Evolutionary conservation across 345 rosid genomes (phyloP), one percentile per base, ranked within the genome.

Genomic region (Linum tenue): DNA sequence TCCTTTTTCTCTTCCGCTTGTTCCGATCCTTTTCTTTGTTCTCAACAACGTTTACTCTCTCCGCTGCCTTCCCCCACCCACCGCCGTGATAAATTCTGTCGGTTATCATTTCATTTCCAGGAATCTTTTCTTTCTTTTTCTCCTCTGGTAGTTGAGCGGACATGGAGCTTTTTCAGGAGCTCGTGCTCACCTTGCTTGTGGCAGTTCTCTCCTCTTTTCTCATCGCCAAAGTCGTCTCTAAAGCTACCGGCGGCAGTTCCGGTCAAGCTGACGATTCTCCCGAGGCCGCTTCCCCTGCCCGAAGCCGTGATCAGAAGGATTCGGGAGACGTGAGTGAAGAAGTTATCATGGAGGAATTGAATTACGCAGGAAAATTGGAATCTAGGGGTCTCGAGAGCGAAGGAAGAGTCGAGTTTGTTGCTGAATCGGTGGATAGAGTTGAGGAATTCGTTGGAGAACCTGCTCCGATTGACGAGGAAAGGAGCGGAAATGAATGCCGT

Each of bases 81-180:
- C 35, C 59, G 16, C 35, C 31, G 31, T 36, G 44, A 41, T 64
- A 55, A 2, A 59, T 50, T 37, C 63, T 55, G 39, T 58, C 48
- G 2, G 31, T 66, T 67, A 22, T 59, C 69, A 44, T 0, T 9
- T 16, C 31, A 22, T 44, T 14, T 11, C 64, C 4, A 8, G 7
- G 31, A 22, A 22, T 22, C 31, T 22, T 22, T 50, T 41, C 39
- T 37, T 11, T 39, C 22, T 17, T 11, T 12, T 59, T 51, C 39
- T 17, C 38, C 38, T 56, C 50, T 12, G 37, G 53, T 14, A 2
- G 60, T 39, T 43, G 16, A 37, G 12, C 10, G 53, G 36, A 53
- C 37, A 92, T 90, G 98, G 97, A 85, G 82, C 74, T 86, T 68
- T 67, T 81, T 59, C 72, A 65, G 14, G 96, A 92, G 68, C 63